Percentiles rank a stretch among this genome's conserved stretches.
These are phyloP conservation scores for Lactarius deliciosus DNA, from an alignment of 768 basidiomycete species.

Conservation along the genomic window DNA sequence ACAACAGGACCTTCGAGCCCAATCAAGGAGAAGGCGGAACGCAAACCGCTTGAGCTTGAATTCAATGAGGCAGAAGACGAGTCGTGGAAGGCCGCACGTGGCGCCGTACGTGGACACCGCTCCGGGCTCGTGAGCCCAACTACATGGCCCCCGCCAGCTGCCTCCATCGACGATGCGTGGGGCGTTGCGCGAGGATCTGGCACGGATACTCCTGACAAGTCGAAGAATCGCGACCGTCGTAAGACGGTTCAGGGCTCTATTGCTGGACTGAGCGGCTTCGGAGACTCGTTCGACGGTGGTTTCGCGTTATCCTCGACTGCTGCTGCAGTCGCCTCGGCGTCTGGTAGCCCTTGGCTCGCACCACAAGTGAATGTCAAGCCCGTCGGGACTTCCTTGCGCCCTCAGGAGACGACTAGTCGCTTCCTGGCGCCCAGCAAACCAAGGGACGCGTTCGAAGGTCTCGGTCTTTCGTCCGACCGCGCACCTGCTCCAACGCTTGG, in stretches of 20 bases:
- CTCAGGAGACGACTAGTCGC: slow-evolving; percentile 19
- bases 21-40: slow-evolving; percentile 27
- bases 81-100: slow-evolving; percentile 28
- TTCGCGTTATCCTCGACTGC: slow-evolving; percentile 18
- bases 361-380: slow-evolving; percentile 13
- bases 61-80: slow-evolving; percentile 36
- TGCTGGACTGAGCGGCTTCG: slow-evolving; percentile 46
- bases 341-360: slow-evolving; percentile 9
- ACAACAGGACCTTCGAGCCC: slow-evolving; percentile 35
- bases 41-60: slow-evolving; percentile 29
- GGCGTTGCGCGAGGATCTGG: slow-evolving; percentile 6
- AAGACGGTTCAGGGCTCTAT: slow-evolving; percentile 21
- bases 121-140: slow-evolving; percentile 28
- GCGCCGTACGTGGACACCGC: slow-evolving; percentile 29
- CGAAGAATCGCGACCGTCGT: slow-evolving; percentile 27
- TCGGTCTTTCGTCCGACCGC: slow-evolving; percentile 52
- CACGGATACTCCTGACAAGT: slow-evolving; percentile 15
- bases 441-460: slow-evolving; percentile 79
- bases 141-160: slow-evolving; percentile 14
- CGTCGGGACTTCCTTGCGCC: slow-evolving; percentile 6
- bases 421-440: slow-evolving; percentile 29
- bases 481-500: slow-evolving; percentile 65
- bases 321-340: slow-evolving; percentile 13
- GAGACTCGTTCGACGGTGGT: slow-evolving; percentile 52
- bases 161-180: slow-evolving; percentile 27